Evolutionary conservation across 331 rosid genomes (phyloP).

Genomic region (Malus hybrid): DNA sequence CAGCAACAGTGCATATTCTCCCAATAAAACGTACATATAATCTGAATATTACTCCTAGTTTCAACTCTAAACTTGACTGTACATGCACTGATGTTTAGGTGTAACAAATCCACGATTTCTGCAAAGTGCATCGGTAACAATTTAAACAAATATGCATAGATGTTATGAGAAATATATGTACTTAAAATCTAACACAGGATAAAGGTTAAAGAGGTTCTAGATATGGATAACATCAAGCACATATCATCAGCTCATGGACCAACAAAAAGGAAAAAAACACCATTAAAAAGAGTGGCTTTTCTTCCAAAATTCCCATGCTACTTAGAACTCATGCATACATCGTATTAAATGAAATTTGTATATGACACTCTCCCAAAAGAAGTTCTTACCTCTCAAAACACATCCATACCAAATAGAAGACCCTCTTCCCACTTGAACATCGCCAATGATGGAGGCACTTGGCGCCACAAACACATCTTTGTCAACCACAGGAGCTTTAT

Average conservation of each 20-base stretch:
- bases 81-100: background rate
- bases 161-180: background rate
- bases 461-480: constrained; percentile 92
- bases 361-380: background rate
- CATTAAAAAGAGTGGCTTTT: no score
- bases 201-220: background rate
- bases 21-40: background rate
- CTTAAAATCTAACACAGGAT: background rate
- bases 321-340: background rate
- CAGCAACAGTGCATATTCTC: background rate
- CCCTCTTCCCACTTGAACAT: constrained; percentile 75
- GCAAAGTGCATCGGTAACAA: background rate
- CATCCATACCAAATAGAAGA: constrained; percentile 97
- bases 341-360: no score
- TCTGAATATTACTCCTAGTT: background rate
- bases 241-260: background rate
- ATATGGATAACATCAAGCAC: background rate
- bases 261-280: background rate
- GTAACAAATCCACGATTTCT: background rate
- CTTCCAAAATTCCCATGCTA: background rate
- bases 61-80: background rate
- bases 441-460: constrained; percentile 79
- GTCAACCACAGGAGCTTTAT: constrained; percentile 79
- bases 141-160: background rate
- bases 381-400: constrained; percentile 76